Percentiles rank a stretch among this genome's conserved stretches.
Conservation (phyloP, 441 rosid genomes). For the Mallotus japonicus region DNA sequence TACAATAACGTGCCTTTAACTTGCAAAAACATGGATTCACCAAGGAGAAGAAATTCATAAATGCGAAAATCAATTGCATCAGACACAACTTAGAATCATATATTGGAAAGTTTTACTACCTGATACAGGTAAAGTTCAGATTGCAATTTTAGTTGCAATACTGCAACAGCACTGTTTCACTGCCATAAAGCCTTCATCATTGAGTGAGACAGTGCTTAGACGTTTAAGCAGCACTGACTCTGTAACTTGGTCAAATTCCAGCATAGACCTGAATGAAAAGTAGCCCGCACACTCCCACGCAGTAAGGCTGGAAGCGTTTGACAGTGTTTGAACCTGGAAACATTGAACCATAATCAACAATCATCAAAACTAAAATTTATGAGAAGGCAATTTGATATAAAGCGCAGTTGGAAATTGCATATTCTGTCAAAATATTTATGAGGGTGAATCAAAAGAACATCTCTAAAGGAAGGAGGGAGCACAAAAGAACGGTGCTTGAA, state of each 20-base stretch:
- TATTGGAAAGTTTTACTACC: slow-evolving; percentile 9
- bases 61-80: background rate
- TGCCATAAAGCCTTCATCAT: slow-evolving; percentile 29
- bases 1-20: background rate
- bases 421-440: too few species aligned
- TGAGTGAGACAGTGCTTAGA: slow-evolving; percentile 32
- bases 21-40: background rate
- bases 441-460: too few species aligned
- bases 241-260: slow-evolving; percentile 38
- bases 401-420: background rate
- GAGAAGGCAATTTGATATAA: background rate
- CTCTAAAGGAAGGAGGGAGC: too few species aligned
- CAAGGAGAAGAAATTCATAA: background rate
- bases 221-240: slow-evolving; percentile 32
- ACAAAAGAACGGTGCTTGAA: background rate
- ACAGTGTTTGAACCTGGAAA: slow-evolving; percentile 13
- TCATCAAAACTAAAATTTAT: background rate
- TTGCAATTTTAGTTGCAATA: slow-evolving; percentile 29
- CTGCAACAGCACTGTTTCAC: slow-evolving; percentile 39
- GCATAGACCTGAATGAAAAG: slow-evolving; percentile 31
- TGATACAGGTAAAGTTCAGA: slow-evolving; percentile 22
- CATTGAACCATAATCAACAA: slow-evolving; percentile 3
- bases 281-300: slow-evolving; percentile 50
- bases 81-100: background rate
- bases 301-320: slow-evolving; percentile 26